These are phyloP conservation scores for Cyamopsis tetragonoloba DNA, from an alignment of 306 rosid genomes.

Conservation along the genomic window DNA sequence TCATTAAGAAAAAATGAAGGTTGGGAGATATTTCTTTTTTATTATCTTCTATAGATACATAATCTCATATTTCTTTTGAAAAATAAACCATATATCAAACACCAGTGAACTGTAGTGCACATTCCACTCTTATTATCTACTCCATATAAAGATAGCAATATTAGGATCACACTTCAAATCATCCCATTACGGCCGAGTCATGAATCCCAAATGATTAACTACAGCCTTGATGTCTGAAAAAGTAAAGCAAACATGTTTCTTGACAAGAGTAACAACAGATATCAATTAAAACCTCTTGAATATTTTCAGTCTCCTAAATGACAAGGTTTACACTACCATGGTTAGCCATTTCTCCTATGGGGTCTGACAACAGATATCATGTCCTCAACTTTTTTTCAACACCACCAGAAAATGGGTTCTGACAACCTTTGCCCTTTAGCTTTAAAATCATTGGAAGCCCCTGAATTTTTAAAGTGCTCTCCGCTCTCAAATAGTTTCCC, in stretches of 20 bases:
- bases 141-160: neutral
- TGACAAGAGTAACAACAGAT: neutral
- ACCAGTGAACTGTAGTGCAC: neutral
- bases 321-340: neutral
- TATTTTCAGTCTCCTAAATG: neutral
- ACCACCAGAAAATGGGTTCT: conserved; percentile 3
- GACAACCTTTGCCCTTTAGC: conserved; percentile 51
- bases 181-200: neutral
- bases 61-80: too few species aligned
- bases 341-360: neutral
- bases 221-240: neutral
- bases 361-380: conserved; percentile 38
- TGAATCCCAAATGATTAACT: neutral
- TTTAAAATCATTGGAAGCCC: conserved; percentile 39
- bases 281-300: neutral
- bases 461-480: conserved; percentile 41
- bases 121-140: neutral
- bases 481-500: neutral
- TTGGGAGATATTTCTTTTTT: too few species aligned
- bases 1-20: too few species aligned
- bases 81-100: neutral
- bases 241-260: neutral
- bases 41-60: too few species aligned
- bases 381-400: too few species aligned
- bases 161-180: too few species aligned